These are phyloP conservation scores for Cardamine occulta DNA, from an alignment of 345 rosid genomes.

Conservation along the genomic window DNA sequence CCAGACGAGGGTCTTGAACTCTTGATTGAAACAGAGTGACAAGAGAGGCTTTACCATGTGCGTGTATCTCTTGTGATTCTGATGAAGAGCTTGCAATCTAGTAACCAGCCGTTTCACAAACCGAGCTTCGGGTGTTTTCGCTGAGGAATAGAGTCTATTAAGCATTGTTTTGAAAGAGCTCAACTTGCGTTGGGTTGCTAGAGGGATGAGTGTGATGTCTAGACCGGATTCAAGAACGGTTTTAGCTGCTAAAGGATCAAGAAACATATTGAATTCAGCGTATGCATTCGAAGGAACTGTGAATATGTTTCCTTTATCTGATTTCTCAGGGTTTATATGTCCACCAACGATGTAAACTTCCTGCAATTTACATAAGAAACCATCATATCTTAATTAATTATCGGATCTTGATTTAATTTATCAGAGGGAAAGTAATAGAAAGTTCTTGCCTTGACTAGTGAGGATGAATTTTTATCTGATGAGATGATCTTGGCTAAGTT, in stretches of 20 bases:
- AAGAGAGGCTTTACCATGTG: slow-evolving; percentile 58
- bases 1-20: too few species aligned
- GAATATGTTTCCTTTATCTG: slow-evolving; percentile 65
- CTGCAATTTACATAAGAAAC: slow-evolving; percentile 46
- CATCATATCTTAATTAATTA: background rate
- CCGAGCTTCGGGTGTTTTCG: slow-evolving; percentile 60
- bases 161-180: slow-evolving; percentile 52
- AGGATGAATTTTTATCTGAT: slow-evolving; percentile 45
- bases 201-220: slow-evolving; percentile 74
- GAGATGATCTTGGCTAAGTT: slow-evolving; percentile 66
- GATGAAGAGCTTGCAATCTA: slow-evolving; percentile 55
- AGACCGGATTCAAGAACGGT: slow-evolving; percentile 65
- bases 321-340: slow-evolving; percentile 49
- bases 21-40: too few species aligned
- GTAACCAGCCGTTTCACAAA: slow-evolving; percentile 59
- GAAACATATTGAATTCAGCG: slow-evolving; percentile 85
- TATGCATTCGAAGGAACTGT: slow-evolving; percentile 54
- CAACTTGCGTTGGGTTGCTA: slow-evolving; percentile 57
- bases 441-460: slow-evolving; percentile 61
- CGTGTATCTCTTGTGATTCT: slow-evolving; percentile 55
- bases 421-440: background rate
- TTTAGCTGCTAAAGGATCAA: slow-evolving; percentile 86
- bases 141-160: slow-evolving; percentile 29
- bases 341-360: slow-evolving; percentile 85
- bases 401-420: background rate